A percentile compares a stretch with the other conserved stretches of the same genome.
These are phyloP conservation scores for Daldinia concentrica DNA, from an alignment of 495 filamentous ascomycete species.

Conservation along the genomic window DNA sequence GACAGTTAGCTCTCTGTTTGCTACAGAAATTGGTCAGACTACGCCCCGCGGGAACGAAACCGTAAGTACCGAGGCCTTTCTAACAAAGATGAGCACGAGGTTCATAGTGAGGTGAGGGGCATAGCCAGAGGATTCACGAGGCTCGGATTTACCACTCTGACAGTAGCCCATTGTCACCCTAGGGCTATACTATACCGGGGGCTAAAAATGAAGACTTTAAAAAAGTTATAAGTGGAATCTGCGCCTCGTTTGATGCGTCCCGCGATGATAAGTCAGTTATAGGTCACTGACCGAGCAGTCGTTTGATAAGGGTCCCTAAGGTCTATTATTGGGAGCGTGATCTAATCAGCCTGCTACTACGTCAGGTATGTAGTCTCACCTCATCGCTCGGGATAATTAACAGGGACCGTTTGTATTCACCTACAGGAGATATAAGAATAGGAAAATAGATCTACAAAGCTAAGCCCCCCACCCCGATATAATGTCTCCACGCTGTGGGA, in stretches of 20 bases:
- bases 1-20: conserved; percentile 14
- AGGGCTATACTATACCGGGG: conserved; percentile 14
- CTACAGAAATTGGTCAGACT: conserved; percentile 12
- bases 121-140: conserved; percentile 25
- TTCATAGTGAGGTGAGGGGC: conserved; percentile 11
- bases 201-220: conserved; percentile 10
- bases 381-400: conserved; percentile 20
- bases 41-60: conserved; percentile 19
- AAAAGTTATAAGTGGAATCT: conserved; percentile 9
- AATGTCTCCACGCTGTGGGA: conserved; percentile 21
- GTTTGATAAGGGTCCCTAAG: conserved; percentile 4
- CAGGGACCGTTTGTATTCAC: conserved; percentile 16
- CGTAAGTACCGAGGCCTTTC: conserved; percentile 9
- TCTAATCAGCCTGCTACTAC: neutral
- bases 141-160: conserved; percentile 37
- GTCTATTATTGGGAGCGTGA: neutral
- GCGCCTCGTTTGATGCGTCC: conserved; percentile 35
- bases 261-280: conserved; percentile 1
- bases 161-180: conserved; percentile 28
- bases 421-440: conserved; percentile 13
- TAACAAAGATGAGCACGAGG: conserved; percentile 11
- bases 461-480: conserved; percentile 16
- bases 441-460: conserved; percentile 9
- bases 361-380: conserved; percentile 16
- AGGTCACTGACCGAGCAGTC: conserved; percentile 8